Base-by-base conservation (phyloP, 2,329 filamentous ascomycete species). In the Pseudofabraea citricarpa region DNA sequence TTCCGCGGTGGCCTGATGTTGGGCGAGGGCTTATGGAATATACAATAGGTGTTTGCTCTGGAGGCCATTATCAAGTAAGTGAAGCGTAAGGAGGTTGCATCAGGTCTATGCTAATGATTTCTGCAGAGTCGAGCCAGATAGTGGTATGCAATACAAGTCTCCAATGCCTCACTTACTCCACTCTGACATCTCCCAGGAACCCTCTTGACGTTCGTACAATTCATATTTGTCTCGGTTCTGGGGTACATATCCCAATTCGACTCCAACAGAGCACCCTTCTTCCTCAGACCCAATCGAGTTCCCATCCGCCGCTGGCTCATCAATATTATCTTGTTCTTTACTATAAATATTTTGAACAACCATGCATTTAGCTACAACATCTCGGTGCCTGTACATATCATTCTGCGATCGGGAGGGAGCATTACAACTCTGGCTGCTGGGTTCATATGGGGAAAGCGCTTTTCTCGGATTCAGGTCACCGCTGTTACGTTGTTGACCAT, bases 291-390 rank as follows among this genome's bases (percentile, higher is more conserved):
- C 15, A 90, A 90, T 52, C 81, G 80, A 40, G 88, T 97, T 4
- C 93, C 93, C 0, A 71, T 97, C 43, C 75, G 75, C 37, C 85
- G 88, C 61, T 97, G 93, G 90, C 61, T 87, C 39, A 73, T 91
- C 58, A 96, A 95, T 61, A 95, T 95, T 32, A 71, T 85, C 4
- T 78, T 96, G 55, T 97, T 97, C 67, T 93, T 95, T 63, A 78
- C 79, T 49, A 93, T 98, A 67, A 98, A 97, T 58, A 81, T 97
- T 45, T 70, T 98, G 60, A 98, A 98, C 68, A 98, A 98, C 58
- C 91, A 91, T 72, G 93, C 91, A 6, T 98, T 98, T 64, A 90
- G 89, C 50, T 98, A 96, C 68, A 83, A 90, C 56, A 97, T 98
- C 44, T 95, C 90, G 6, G 89, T 98, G 0, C 93, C 93, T 1